Base-by-base conservation (phyloP, 495 filamentous ascomycete genomes). In the Xylaria intraflava region DNA sequence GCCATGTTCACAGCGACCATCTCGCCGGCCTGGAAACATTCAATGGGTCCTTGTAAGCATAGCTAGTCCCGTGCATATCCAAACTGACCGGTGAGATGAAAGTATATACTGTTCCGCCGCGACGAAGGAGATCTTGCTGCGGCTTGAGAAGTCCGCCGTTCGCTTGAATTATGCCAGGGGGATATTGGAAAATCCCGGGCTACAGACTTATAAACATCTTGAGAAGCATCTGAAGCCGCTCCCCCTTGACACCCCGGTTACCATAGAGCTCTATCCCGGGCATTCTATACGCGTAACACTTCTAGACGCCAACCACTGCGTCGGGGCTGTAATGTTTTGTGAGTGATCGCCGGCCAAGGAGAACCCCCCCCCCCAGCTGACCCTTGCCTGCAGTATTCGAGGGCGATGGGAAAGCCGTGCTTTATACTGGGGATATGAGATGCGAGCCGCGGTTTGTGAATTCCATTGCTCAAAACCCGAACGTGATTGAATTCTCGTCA, bases 341-440 rank as follows among this genome's bases (percentile, higher is more conserved):
- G 59, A 22, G 64, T 55, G 10, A 47, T 12, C 24, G 16, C 4
- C 17, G 2, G 20, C 23, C n/a, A 9, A 40, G 30, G 14, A 33
- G n/a, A 8, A 31, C 8, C 2, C 16, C 17, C n/a, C n/a, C 6
- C 3, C 1, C 38, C 11, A 4, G 4, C 50, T 47, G 8, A 40
- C 17, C 20, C 11, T n/a, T 9, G 10, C 3, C n/a, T 11, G 0
- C 17, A 80, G 82, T 96, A 6, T 85, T 96, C 36, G 88, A 96
- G 64, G 83, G 82, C 4, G 66, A 82, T 47, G 79, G 78, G 6
- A 91, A 87, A 48, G 84, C 89, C 7, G 78, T 91, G 12, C 74
- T 96, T 1, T 97, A 96, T 61, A 95, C 91, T 0, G 92, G 91
- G n/a, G 91, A 96, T 65, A 88, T 95, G 38, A 78, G 92, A 65